Evolutionary conservation across 495 filamentous ascomycete species (phyloP), one percentile per base, ranked within the genome.

Genomic region (Mytilinidion resinicola): DNA sequence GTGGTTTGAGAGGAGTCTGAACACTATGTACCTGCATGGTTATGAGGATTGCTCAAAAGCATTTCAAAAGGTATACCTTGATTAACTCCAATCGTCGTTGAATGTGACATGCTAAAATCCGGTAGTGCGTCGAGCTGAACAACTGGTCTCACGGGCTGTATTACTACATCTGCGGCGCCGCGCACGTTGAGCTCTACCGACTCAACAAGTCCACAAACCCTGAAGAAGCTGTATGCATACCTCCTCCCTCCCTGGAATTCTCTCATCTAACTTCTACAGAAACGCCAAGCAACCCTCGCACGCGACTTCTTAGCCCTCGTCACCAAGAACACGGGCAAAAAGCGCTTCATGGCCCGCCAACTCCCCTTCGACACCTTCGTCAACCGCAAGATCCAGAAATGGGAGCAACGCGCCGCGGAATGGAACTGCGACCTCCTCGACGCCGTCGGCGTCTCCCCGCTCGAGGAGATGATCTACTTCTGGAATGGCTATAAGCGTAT

Each of bases 391-490:
- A 72, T 96, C 43, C 78, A 82, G 50, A 96, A 95, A 74, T 96
- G 91, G 92, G 86, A 95, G 65, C 81, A 85, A 20, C 80, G 91
- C 14, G 86, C 89, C 11, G 84, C 84, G 59, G 77, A 80, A 25
- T 80, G 83, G 72, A 76, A 78, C 3, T 73, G 92, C 20, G 79
- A 86, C 11, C 74, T 96, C 7, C 80, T 88, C 3, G 92, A 97
- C 62, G 91, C 85, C 1, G 77, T 95, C 30, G 91, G 91, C 19
- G 83, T 92, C 8, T 87, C 85, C 61, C 95, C 93, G 0, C 70
- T 89, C 1, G 84, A 90, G 66, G 93, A 98, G 74, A 96, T 98
- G 90, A 84, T 88, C n/a, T 96, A 92, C 70, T 83, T 97, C 65
- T 98, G 93, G 93, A 90, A 81, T 59, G 87, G 87, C 1, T 75